Base-by-base conservation (phyloP, 2,329 filamentous ascomycete genomes). In the Paramyrothecium roridum region DNA sequence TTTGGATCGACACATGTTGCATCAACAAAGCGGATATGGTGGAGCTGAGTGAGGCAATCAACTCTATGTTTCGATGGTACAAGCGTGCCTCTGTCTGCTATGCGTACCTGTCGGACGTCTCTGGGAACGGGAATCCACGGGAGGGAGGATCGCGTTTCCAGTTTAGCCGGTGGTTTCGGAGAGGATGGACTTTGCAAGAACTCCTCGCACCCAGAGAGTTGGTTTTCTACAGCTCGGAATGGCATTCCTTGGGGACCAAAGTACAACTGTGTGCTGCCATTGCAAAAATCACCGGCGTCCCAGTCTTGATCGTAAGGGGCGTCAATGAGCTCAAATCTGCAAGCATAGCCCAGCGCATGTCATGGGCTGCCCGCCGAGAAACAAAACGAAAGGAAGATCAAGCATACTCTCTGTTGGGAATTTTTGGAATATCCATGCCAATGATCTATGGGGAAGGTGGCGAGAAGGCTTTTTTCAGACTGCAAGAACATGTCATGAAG, bases 261-360 rank as follows among this genome's bases (percentile, higher is more conserved):
- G 19, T 22, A 2, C 45, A 37, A 3, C 48, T 57, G 12, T 47
- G 56, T 30, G 21, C 60, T 59, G 12, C 55, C 50, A 56, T 74
- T 8, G 59, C 62, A 8, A 48, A 55, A 8, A 63, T 68, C 30
- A 73, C 71, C 1, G 58, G 60, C 0, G 69, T 74, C 12, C 57
- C 59, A 0, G 54, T 46, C 12, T 49, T 26, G 1, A 57, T 52
- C 12, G 23, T 63, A 0, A 22, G 61, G 1, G 57, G 61, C 1
- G n/a, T 48, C 3, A 12, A 48, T 1, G 20, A 50, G 1, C n/a
- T 63, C 2, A 48, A 49, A 7, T 13, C 23, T 3, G 59, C 59
- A 3, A 64, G 60, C 2, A 54, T 65, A 8, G 61, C 62, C 0
- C 58, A 65, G 8, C 61, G 62, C 0, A 63, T 64, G 61, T 58